A percentile compares a stretch with the other conserved stretches of the same genome.
These are phyloP conservation scores for Camellia granthamiana DNA, from an alignment of 148 eudicot species.

Conservation along the genomic window DNA sequence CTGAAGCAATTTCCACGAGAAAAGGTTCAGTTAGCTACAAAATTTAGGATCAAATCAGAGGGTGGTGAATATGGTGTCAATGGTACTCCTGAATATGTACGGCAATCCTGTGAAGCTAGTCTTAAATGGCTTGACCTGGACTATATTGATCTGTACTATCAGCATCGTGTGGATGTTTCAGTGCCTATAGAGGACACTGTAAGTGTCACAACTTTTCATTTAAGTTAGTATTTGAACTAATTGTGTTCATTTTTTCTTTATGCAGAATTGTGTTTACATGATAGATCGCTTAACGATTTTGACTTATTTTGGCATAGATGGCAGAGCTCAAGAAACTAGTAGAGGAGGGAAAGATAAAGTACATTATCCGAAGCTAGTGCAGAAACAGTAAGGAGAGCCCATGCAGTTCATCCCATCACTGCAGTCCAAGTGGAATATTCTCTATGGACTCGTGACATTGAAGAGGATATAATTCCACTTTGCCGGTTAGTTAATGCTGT, in stretches of 20 bases:
- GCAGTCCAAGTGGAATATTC: slow-evolving; percentile 35
- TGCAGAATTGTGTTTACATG: background rate
- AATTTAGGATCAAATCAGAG: slow-evolving; percentile 28
- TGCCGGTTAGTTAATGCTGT: slow-evolving; percentile 11
- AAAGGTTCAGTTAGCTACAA: slow-evolving; percentile 39
- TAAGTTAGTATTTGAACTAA: background rate
- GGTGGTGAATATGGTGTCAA: slow-evolving; percentile 13
- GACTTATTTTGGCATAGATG: slow-evolving; percentile 26
- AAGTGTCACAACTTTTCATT: background rate
- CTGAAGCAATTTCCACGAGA: slow-evolving; percentile 36
- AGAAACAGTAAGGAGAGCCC: slow-evolving; percentile 49
- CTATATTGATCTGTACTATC: slow-evolving; percentile 50
- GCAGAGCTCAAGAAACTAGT: slow-evolving; percentile 56
- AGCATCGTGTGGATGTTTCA: slow-evolving; percentile 37
- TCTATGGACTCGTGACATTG: slow-evolving; percentile 28
- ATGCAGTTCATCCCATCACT: slow-evolving; percentile 52
- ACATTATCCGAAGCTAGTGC: slow-evolving; percentile 50
- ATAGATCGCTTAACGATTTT: background rate
- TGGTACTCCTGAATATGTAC: slow-evolving; percentile 40
- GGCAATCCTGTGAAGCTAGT: slow-evolving; percentile 43
- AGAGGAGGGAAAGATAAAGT: slow-evolving; percentile 55
- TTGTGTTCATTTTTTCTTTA: background rate
- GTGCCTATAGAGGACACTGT: slow-evolving; percentile 51
- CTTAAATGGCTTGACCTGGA: slow-evolving; percentile 41
- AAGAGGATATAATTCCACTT: slow-evolving; percentile 26